These are phyloP conservation scores for Fusarium drepaniforme DNA, from an alignment of 2,329 filamentous ascomycete species.

Conservation along the genomic window DNA sequence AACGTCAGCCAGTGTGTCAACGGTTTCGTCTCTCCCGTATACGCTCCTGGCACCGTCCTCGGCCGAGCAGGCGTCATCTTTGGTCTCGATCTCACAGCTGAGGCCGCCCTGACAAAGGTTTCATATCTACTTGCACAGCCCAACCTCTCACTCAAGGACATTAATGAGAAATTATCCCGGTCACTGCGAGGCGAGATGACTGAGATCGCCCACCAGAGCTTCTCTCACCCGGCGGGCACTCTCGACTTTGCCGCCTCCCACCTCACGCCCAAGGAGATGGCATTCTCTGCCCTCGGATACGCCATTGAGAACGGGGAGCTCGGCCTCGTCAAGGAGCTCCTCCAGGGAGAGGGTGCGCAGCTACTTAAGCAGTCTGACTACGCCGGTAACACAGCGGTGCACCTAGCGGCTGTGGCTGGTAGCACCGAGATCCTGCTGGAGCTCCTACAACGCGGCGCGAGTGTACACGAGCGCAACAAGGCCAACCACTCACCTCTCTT, in stretches of 20 bases:
- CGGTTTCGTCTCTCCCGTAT: conserved; percentile 82
- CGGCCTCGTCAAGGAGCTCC: conserved; percentile 72
- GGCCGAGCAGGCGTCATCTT: conserved; percentile 89
- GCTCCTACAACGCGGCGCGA: conserved; percentile 71
- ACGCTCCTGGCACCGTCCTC: conserved; percentile 81
- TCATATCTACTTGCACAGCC: conserved; percentile 84
- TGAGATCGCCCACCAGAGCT: conserved; percentile 77
- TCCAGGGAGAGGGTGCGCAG: conserved; percentile 73
- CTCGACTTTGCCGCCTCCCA: conserved; percentile 57
- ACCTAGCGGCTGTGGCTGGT: conserved; percentile 68
- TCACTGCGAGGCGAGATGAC: conserved; percentile 90
- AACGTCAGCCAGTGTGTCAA: conserved; percentile 92
- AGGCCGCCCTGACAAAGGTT: conserved; percentile 91
- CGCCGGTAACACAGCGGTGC: conserved; percentile 79
- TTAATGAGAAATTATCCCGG: conserved; percentile 77
- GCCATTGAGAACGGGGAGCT: conserved; percentile 81
- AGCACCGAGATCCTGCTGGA: conserved; percentile 68
- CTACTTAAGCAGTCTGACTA: conserved; percentile 84
- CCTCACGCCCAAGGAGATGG: conserved; percentile 66
- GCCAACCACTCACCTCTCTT: conserved; percentile 76
- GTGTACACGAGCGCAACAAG: conserved; percentile 74
- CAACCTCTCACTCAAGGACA: conserved; percentile 71
- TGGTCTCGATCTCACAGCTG: conserved; percentile 88
- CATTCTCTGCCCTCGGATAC: conserved; percentile 84
- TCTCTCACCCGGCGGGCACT: conserved; percentile 77